A percentile compares a stretch with the other conserved stretches of the same genome.
These are phyloP conservation scores for Tricholoma sp. DNA, from an alignment of 768 basidiomycete genomes.

Conservation along the genomic window DNA sequence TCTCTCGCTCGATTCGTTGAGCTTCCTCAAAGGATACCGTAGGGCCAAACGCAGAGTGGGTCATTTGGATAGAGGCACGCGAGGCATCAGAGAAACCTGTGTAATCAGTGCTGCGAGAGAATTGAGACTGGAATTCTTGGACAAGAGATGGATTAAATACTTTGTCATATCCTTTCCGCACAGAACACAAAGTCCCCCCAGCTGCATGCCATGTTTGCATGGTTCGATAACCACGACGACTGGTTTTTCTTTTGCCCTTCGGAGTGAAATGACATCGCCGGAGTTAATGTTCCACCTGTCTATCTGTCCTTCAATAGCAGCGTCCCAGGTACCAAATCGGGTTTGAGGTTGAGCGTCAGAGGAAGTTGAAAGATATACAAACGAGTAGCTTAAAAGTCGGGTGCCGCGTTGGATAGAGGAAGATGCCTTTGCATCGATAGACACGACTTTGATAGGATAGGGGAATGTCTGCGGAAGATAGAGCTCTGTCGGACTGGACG, in stretches of 20 bases:
- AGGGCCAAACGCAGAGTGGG: constrained; percentile 86
- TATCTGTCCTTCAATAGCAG: constrained; percentile 75
- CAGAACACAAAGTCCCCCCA: constrained; percentile 86
- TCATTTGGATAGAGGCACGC: constrained; percentile 89
- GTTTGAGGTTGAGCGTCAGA: constrained; percentile 52
- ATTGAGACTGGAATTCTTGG: not conserved
- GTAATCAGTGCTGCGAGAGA: constrained; percentile 60
- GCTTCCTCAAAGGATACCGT: constrained; percentile 93
- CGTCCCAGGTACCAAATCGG: constrained; percentile 90
- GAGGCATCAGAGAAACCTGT: constrained; percentile 83
- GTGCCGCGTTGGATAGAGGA: constrained; percentile 61
- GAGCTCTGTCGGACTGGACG: constrained; percentile 67
- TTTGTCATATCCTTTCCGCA: constrained; percentile 95
- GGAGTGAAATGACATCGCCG: constrained; percentile 60
- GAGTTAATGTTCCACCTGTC: constrained; percentile 63
- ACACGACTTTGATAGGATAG: constrained; percentile 80
- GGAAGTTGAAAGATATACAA: constrained; percentile 47
- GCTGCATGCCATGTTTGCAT: constrained; percentile 94
- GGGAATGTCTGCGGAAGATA: constrained; percentile 74
- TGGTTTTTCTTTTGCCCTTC: constrained; percentile 53
- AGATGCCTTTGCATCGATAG: constrained; percentile 48
- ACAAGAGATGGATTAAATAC: constrained; percentile 39
- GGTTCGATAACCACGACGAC: constrained; percentile 75
- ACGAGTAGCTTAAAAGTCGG: constrained; percentile 81
- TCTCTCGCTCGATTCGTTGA: constrained; percentile 79